phyloP scores from a whole-genome alignment of 345 rosid genomes.

The Turritis glabra region DNA sequence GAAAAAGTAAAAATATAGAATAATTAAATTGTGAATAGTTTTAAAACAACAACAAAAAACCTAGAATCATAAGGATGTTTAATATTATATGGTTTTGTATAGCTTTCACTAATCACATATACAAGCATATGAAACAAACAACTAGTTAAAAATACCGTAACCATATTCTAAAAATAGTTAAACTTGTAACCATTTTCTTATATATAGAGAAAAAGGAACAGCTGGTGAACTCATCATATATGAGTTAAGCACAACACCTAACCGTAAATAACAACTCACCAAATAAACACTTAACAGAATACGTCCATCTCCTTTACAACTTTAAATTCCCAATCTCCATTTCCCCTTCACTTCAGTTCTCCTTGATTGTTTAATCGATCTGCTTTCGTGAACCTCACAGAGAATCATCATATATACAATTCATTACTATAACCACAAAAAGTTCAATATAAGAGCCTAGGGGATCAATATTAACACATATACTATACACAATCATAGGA shows the following conservation, averaged over 20 bases:
- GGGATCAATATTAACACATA: neutral
- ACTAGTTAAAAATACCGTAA: constrained; percentile 1
- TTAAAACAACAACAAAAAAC: too few relatives aligned
- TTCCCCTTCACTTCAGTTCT: neutral
- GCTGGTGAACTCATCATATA: neutral
- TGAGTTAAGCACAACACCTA: neutral
- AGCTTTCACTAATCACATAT: neutral
- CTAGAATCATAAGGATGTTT: neutral
- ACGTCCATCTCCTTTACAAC: constrained; percentile 3
- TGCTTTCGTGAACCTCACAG: neutral
- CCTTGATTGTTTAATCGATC: constrained; percentile 1
- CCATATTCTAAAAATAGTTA: constrained; percentile 7
- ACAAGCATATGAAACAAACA: neutral
- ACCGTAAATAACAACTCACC: constrained; percentile 10
- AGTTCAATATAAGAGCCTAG: neutral
- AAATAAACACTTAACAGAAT: too few relatives aligned
- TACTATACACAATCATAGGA: too few relatives aligned
- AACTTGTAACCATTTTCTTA: neutral
- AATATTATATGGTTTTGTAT: neutral
- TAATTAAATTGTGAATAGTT: neutral
- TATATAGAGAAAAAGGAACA: neutral
- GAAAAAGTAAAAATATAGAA: neutral
- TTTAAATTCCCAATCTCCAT: constrained; percentile 20
- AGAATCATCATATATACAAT: neutral
- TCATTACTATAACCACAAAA: neutral